Conservation (phyloP, 371 early-diverging fungal genomes). For the Blakeslea trispora region DNA sequence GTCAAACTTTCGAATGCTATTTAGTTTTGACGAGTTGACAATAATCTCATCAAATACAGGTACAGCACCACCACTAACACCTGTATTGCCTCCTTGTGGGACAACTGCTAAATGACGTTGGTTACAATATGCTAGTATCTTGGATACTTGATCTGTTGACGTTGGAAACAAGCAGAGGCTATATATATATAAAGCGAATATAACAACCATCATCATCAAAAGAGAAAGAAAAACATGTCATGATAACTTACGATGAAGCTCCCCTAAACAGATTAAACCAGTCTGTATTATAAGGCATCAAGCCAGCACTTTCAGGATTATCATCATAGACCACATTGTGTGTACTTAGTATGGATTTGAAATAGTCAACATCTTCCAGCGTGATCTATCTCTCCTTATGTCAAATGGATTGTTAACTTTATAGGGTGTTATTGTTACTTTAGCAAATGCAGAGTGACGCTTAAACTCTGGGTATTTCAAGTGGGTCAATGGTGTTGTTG, state of each 20-base stretch:
- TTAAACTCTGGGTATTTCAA: conserved; percentile 27
- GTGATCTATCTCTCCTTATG: conserved; percentile 36
- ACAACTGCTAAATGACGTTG: conserved; percentile 81
- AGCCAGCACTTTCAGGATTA: conserved; percentile 28
- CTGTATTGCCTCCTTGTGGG: conserved; percentile 96
- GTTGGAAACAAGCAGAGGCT: conserved; percentile 71
- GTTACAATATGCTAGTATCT: conserved; percentile 87
- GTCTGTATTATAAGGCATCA: conserved; percentile 52
- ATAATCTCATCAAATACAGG: conserved; percentile 95
- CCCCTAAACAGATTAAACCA: conserved; percentile 91
- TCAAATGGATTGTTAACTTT: no score
- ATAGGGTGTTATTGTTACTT: conserved; percentile 46
- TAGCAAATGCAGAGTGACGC: conserved; percentile 52
- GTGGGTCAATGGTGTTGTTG: conserved; percentile 17
- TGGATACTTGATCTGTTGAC: conserved; percentile 78
- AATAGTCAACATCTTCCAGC: conserved; percentile 58
- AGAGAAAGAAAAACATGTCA: not conserved
- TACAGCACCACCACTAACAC: conserved; percentile 61
- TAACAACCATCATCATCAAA: no score
- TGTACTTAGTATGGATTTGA: conserved; percentile 37
- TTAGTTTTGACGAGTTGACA: conserved; percentile 74
- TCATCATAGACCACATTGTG: conserved; percentile 47
- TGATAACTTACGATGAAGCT: conserved; percentile 44
- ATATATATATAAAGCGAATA: no score
- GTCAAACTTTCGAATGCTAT: conserved; percentile 79